Evolutionary conservation across 805 yeast species (phyloP), one percentile per base, ranked within the genome.

Genomic region (Kuraishia capsulata): DNA sequence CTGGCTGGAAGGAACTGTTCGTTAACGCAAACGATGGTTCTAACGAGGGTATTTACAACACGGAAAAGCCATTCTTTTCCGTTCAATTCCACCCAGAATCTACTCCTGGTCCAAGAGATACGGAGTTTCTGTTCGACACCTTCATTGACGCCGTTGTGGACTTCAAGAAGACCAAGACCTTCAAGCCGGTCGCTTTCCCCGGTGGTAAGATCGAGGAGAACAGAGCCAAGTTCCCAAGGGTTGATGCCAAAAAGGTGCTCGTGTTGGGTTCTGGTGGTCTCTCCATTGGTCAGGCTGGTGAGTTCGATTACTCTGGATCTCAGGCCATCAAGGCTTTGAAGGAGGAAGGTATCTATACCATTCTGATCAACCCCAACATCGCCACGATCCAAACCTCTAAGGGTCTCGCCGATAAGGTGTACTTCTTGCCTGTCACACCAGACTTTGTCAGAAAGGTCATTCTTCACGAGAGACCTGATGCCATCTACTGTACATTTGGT

Each of bases 41-140:
- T 29, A 92, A 92, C 63, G 99, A 92, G 71, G 99, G 99, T 79
- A 87, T 92, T 46, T 90, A 87, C 69, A 86, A 90, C 65, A 73
- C 81, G 32, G 70, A 77, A 47, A 72, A 82, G 61, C 98, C 99
- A 30, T 82, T 71, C 59, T 92, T 92, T 73, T 92, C 98, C 13
- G 97, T 92, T 36, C 99, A 92, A 71, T 90, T 92, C 74, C 99
- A 92, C 61, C 99, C 99, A 20, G 99, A 92, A 71, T 86, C 97
- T 19, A 87, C 96, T 36, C 97, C 98, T 35, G 99, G 99, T 61
- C 99, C 99, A 60, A 79, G 96, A 61, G 99, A 92, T 61, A 92
- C 98, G 38, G 98, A 92, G 66, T 92, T 89, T 64, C 71, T 92
- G 60, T 92, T 92, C 53, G 98, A 92, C 56, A 88, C 85, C 24